Evolutionary conservation across 495 filamentous ascomycete genomes (phyloP).

Genomic region (Neurospora tetraspora): DNA sequence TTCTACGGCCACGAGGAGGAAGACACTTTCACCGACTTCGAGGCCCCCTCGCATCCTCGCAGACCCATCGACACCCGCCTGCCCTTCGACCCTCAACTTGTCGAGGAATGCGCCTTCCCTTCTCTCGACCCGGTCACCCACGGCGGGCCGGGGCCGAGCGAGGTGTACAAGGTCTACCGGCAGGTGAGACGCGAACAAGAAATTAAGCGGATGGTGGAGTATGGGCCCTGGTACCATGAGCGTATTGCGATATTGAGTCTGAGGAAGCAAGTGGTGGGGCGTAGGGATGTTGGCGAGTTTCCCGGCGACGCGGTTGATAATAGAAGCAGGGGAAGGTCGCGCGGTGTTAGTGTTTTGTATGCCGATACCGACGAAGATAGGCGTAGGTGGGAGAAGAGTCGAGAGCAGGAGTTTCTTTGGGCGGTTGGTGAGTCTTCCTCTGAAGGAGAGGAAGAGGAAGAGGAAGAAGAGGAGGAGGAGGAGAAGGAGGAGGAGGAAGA

Average conservation of each 20-base stretch:
- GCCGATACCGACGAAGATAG: not conserved
- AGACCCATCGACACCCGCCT: constrained; percentile 2
- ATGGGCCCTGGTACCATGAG: not conserved
- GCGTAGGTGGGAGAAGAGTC: not conserved
- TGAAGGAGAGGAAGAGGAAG: not conserved
- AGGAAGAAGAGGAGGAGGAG: not conserved
- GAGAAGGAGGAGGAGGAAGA: not conserved
- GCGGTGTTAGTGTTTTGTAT: not conserved
- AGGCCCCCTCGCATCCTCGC: not conserved
- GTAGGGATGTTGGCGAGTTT: not conserved
- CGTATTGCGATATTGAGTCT: not conserved
- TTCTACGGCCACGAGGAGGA: constrained; percentile 8
- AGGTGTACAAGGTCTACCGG: constrained; percentile 1
- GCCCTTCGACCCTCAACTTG: constrained; percentile 8
- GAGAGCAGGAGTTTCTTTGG: not conserved
- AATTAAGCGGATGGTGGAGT: not conserved
- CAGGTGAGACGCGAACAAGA: not conserved
- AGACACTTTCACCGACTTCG: not conserved
- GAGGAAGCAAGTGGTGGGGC: not conserved
- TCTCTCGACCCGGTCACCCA: constrained; percentile 7
- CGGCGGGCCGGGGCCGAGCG: constrained; percentile 8
- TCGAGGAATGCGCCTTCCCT: constrained; percentile 12
- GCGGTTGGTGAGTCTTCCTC: not conserved
- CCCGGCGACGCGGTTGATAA: not conserved
- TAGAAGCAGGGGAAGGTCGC: not conserved